Conservation (phyloP, 768 basidiomycete genomes). For the Lentinula sp. region DNA sequence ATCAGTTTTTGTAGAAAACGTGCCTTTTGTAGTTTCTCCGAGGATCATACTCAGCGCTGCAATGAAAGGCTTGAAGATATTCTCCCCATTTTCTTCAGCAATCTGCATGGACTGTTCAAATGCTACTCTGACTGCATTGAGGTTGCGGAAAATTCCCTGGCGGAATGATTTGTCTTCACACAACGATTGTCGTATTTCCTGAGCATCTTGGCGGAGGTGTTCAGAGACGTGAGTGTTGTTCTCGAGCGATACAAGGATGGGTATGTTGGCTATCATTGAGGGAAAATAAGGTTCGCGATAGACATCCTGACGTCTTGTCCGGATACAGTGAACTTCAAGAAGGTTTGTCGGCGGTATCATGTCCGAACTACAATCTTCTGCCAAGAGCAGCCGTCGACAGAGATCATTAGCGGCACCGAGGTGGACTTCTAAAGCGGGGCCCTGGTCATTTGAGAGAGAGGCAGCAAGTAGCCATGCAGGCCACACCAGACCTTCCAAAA, state of each 20-base stretch:
- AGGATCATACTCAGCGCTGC: conserved; percentile 63
- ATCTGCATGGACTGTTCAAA: conserved; percentile 60
- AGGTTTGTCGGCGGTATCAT: conserved; percentile 40
- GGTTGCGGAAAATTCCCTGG: conserved; percentile 68
- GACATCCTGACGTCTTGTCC: conserved; percentile 62
- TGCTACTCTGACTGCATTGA: conserved; percentile 61
- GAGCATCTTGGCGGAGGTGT: conserved; percentile 41
- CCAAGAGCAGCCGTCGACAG: conserved; percentile 54
- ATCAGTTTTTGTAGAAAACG: conserved; percentile 10
- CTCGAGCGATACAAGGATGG: conserved; percentile 67
- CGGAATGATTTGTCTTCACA: conserved; percentile 67
- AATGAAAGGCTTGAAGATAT: conserved; percentile 55
- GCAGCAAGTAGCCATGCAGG: conserved; percentile 68
- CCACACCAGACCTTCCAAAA: conserved; percentile 71
- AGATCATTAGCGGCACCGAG: conserved; percentile 59
- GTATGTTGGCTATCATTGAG: conserved; percentile 55
- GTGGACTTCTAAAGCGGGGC: conserved; percentile 39
- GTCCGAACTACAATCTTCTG: conserved; percentile 36
- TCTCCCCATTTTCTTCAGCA: conserved; percentile 37
- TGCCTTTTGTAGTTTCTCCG: conserved; percentile 58
- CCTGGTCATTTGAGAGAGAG: conserved; percentile 28
- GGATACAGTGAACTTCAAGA: conserved; percentile 62
- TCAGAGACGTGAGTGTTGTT: conserved; percentile 47
- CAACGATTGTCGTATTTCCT: conserved; percentile 47
- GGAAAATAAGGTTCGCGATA: conserved; percentile 64